Evolutionary conservation across 202 grass and related monocot genomes (phyloP).

Genomic region (Panicum virgatum): DNA sequence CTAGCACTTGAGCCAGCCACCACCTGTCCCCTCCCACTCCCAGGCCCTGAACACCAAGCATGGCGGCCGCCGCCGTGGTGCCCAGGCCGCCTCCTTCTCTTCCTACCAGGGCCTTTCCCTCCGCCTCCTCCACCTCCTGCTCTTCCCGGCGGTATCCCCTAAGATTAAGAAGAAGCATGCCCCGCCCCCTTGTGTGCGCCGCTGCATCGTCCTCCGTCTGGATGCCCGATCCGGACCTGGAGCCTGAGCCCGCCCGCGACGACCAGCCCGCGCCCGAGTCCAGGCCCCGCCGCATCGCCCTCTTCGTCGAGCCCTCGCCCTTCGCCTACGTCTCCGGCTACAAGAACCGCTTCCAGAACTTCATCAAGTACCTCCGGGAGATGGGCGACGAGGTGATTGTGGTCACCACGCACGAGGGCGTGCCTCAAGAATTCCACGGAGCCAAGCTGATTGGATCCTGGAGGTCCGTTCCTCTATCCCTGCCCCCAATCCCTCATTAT

Average conservation of each 20-base stretch:
- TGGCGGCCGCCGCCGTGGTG: slow-evolving; percentile 28
- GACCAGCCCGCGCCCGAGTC: slow-evolving; percentile 5
- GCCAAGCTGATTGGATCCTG: slow-evolving; percentile 87
- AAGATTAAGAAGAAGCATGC: background rate
- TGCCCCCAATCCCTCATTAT: background rate
- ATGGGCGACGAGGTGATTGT: slow-evolving; percentile 98
- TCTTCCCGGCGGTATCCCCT: background rate
- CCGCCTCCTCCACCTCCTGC: background rate
- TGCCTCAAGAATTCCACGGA: slow-evolving; percentile 81
- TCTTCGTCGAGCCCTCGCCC: slow-evolving; percentile 86
- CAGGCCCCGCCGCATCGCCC: slow-evolving; percentile 75
- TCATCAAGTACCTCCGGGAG: slow-evolving; percentile 86
- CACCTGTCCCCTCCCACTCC: no score
- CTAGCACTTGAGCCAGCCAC: no score
- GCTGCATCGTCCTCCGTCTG: background rate
- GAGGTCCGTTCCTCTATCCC: slow-evolving; percentile 36
- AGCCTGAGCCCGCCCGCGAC: background rate
- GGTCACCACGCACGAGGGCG: slow-evolving; percentile 84
- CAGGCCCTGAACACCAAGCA: background rate
- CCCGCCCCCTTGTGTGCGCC: background rate
- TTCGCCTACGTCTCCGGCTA: slow-evolving; percentile 91
- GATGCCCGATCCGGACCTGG: background rate
- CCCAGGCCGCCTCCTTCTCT: background rate
- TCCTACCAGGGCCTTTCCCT: background rate
- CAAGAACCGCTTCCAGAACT: slow-evolving; percentile 98